phyloP scores from a whole-genome alignment of 352 stramenopile species.

The Pythium guiyangense region DNA sequence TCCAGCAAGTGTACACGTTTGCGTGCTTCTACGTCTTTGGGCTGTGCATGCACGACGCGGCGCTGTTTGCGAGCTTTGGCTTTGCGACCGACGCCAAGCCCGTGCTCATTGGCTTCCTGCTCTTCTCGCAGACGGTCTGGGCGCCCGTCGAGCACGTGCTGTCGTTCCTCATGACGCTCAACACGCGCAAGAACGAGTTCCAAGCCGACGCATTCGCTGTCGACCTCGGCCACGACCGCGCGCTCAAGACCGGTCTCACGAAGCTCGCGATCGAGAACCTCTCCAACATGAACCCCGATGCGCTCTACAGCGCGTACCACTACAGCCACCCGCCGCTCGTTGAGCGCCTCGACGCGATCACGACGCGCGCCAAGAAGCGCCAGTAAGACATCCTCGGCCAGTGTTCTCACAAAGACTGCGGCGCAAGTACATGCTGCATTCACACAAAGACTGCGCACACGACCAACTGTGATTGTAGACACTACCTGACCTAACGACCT shows the following conservation, averaged over 20 bases:
- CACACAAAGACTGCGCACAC: not conserved
- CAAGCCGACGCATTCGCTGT: conserved; percentile 94
- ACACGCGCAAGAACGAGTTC: conserved; percentile 81
- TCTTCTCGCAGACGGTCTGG: conserved; percentile 84
- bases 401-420: not conserved
- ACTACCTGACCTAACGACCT: conserved; percentile 5
- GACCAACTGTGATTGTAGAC: too few relatives aligned
- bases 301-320: conserved; percentile 94
- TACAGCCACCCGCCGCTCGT: conserved; percentile 97
- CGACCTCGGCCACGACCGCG: conserved; percentile 84
- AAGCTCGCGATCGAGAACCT: conserved; percentile 98
- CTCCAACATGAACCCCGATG: conserved; percentile 95
- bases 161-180: conserved; percentile 70
- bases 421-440: not conserved
- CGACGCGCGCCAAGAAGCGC: conserved; percentile 49
- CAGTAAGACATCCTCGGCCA: conserved; percentile 21
- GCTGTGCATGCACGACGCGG: conserved; percentile 70
- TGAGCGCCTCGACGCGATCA: conserved; percentile 94
- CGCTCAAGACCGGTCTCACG: conserved; percentile 92
- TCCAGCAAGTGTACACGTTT: conserved; percentile 89
- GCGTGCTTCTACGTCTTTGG: conserved; percentile 79
- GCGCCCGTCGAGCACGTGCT: conserved; percentile 74
- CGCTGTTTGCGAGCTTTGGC: conserved; percentile 75
- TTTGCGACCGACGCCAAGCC: conserved; percentile 47
- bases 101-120: conserved; percentile 77